Evolutionary conservation across 495 filamentous ascomycete genomes (phyloP), one percentile per base, ranked within the genome.

Genomic region (Penicillium coprophilum): DNA sequence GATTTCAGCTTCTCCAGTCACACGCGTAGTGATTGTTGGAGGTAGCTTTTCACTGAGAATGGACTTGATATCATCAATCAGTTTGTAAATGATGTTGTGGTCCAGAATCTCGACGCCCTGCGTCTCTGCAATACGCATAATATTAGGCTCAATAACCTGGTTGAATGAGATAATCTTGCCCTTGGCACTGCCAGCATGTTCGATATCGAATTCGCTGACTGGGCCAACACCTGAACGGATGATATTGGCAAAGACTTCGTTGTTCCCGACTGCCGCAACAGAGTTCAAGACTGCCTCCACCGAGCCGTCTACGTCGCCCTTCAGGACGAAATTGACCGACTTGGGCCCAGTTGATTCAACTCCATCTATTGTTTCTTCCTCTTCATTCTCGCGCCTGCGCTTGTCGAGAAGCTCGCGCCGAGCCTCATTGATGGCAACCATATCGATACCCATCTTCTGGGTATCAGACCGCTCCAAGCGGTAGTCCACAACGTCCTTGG

Each of bases 261-360:
- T 82, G 75, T 88, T 96, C 28, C 93, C 91, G 49, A 96, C 73
- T 52, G 84, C 80, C 20, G 82, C 73, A 57, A 97, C 77, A 13
- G 86, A 81, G 49, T 89, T 86, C 49, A 86, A 69, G 8, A 97
- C 87, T 6, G 94, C 94, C 70, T 99, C 94, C 7, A 91, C 92
- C 1, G 92, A 96, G 10, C 94, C 94, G 53, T 84, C 85, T 15
- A 97, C 94, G 66, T 99, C 95, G 41, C 85, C 92, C 73, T 97
- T 97, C 74, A 99, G 77, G 41, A 93, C 81, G 72, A 96, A 91
- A 58, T 85, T 82, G 50, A 96, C 77, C n/a, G 83, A 66, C 55
- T 88, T 84, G 7, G 82, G 78, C 0, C 84, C 85, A 21, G 71
- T 70, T 39, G 71, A 59, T 36, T 77, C 64, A 8, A 74, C 67